Conservation (phyloP, 192 early-diverging fungal species). For the Backusella liffmaniae region DNA sequence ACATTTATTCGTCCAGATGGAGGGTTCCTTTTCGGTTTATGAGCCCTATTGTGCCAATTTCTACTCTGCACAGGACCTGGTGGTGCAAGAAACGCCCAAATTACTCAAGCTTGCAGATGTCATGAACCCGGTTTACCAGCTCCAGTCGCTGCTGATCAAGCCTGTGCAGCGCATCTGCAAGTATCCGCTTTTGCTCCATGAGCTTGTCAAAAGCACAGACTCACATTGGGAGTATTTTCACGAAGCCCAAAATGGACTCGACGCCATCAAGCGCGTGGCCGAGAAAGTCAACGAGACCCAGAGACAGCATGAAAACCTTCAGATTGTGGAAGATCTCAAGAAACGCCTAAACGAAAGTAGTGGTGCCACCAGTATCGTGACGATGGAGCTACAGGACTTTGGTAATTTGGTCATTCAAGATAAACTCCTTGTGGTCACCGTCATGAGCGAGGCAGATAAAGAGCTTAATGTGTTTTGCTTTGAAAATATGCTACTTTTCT, state of each 20-base stretch:
- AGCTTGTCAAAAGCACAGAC: slow-evolving; percentile 65
- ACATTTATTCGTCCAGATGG: slow-evolving; percentile 79
- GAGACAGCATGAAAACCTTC: slow-evolving; percentile 83
- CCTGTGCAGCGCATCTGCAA: slow-evolving; percentile 97
- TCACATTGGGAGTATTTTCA: slow-evolving; percentile 42
- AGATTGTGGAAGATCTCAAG: slow-evolving; percentile 77
- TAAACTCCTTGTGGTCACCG: slow-evolving; percentile 51
- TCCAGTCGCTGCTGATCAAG: slow-evolving; percentile 92
- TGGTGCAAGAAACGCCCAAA: slow-evolving; percentile 62
- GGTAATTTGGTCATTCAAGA: slow-evolving; percentile 71
- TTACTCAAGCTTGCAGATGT: slow-evolving; percentile 61
- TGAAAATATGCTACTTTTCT: slow-evolving; percentile 88
- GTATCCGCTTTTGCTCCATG: slow-evolving; percentile 88
- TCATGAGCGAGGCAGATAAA: slow-evolving; percentile 61
- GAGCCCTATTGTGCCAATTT: slow-evolving; percentile 94
- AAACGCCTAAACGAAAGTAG: slow-evolving; percentile 79
- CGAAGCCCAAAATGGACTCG: slow-evolving; percentile 72
- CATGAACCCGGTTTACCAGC: slow-evolving; percentile 81
- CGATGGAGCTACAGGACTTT: slow-evolving; percentile 75
- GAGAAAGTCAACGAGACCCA: slow-evolving; percentile 88
- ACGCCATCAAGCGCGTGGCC: slow-evolving; percentile 80
- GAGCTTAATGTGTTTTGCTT: slow-evolving; percentile 89
- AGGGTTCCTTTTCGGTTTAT: slow-evolving; percentile 80
- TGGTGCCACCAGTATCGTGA: slow-evolving; percentile 53
- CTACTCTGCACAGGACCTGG: slow-evolving; percentile 67